These are phyloP conservation scores for Teratosphaeria viscida DNA, from an alignment of 2,329 filamentous ascomycete species.

Conservation along the genomic window DNA sequence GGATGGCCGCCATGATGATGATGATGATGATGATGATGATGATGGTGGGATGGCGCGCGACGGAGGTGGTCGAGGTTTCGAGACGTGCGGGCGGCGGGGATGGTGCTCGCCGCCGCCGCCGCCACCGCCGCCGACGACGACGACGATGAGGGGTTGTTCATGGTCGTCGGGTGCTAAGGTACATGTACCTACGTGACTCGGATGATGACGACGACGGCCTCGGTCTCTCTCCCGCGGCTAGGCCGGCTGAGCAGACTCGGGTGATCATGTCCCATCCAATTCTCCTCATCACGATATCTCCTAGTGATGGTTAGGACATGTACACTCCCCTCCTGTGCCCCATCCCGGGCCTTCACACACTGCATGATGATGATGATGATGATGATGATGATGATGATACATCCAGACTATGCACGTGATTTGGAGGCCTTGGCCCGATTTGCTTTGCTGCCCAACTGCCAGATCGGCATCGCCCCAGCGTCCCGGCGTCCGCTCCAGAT, in stretches of 20 bases:
- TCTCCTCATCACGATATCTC: too few relatives aligned
- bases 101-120: constrained; percentile 1
- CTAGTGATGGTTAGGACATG: too few relatives aligned
- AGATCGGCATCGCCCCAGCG: not conserved
- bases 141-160: constrained; percentile 16
- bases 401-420: too few relatives aligned
- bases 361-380: too few relatives aligned
- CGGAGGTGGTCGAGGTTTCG: constrained; percentile 21
- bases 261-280: too few relatives aligned
- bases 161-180: not conserved
- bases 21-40: too few relatives aligned
- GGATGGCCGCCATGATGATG: not conserved
- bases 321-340: too few relatives aligned
- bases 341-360: too few relatives aligned
- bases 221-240: not conserved
- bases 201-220: too few relatives aligned
- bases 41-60: constrained; percentile 15
- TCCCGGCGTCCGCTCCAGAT: not conserved
- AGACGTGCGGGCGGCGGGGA: constrained; percentile 11
- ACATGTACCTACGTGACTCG: too few relatives aligned
- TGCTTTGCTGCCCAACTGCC: not conserved
- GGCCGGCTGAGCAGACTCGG: not conserved
- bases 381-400: too few relatives aligned
- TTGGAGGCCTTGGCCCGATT: not conserved
- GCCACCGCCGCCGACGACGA: too few relatives aligned